phyloP scores from a whole-genome alignment of 768 basidiomycete species.

The Termitomyces sp. region DNA sequence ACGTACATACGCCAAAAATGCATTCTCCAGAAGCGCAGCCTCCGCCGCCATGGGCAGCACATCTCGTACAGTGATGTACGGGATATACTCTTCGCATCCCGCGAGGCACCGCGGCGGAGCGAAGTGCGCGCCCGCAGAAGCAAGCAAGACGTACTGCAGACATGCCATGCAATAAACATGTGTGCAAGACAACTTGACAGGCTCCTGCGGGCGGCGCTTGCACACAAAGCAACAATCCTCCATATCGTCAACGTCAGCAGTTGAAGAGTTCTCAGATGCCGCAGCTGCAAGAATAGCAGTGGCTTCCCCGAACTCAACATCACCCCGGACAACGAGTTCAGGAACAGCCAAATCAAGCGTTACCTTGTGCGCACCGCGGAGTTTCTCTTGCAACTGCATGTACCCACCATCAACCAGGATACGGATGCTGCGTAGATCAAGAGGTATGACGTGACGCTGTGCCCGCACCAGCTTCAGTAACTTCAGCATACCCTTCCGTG shows the following conservation, averaged over 20 bases:
- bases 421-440: slow-evolving; percentile 32
- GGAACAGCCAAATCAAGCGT: slow-evolving; percentile 38
- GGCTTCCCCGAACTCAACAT: slow-evolving; percentile 21
- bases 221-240: slow-evolving; percentile 37
- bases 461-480: slow-evolving; percentile 37
- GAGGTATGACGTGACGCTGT: slow-evolving; percentile 30
- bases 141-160: slow-evolving; percentile 40
- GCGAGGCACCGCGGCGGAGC: slow-evolving; percentile 38
- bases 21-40: slow-evolving; percentile 34
- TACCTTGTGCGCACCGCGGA: slow-evolving; percentile 43
- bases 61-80: slow-evolving; percentile 36
- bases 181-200: slow-evolving; percentile 39
- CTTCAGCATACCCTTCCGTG: slow-evolving; percentile 28
- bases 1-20: slow-evolving; percentile 43
- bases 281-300: not conserved
- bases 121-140: slow-evolving; percentile 26
- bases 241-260: not conserved
- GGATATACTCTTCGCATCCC: slow-evolving; percentile 27
- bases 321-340: slow-evolving; percentile 41
- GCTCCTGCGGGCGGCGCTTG: slow-evolving; percentile 28
- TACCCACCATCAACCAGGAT: slow-evolving; percentile 38
- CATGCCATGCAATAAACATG: slow-evolving; percentile 53
- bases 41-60: slow-evolving; percentile 36
- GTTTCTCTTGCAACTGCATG: slow-evolving; percentile 30
- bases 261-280: not conserved